Percentiles rank a stretch among this genome's conserved stretches.
These are phyloP conservation scores for Microdochium trichocladiopsis DNA, from an alignment of 2,329 filamentous ascomycete genomes.

Conservation along the genomic window DNA sequence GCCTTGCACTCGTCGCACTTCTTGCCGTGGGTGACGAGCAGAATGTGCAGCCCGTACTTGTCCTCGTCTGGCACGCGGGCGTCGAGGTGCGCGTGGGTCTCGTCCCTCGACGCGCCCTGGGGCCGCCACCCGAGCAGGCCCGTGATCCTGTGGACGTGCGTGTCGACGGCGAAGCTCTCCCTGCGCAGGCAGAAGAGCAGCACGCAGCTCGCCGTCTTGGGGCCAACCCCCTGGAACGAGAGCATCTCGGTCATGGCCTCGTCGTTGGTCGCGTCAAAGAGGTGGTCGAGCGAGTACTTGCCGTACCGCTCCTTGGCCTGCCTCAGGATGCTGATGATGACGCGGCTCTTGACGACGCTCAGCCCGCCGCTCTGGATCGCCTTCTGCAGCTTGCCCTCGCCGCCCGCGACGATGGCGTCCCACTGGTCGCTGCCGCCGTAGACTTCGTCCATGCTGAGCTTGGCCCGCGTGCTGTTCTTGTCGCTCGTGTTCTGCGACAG, in stretches of 20 bases:
- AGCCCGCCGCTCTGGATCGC: slow-evolving; percentile 68
- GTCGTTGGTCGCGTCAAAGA: slow-evolving; percentile 32
- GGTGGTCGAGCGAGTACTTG: slow-evolving; percentile 39
- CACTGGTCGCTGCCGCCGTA: slow-evolving; percentile 37
- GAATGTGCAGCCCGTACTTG: slow-evolving; percentile 42
- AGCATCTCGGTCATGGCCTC: slow-evolving; percentile 44
- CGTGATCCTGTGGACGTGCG: slow-evolving; percentile 42
- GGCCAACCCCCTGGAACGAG: slow-evolving; percentile 41
- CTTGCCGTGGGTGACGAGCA: slow-evolving; percentile 40
- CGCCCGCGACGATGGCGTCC: slow-evolving; percentile 31
- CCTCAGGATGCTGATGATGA: slow-evolving; percentile 61
- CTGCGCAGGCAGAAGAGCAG: slow-evolving; percentile 41
- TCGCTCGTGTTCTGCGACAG: slow-evolving; percentile 47
- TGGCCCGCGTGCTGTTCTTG: slow-evolving; percentile 52
- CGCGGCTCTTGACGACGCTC: slow-evolving; percentile 63
- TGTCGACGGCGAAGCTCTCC: slow-evolving; percentile 44
- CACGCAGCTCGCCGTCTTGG: slow-evolving; percentile 48
- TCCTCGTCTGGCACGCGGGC: slow-evolving; percentile 35
- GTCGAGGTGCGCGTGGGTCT: slow-evolving; percentile 43
- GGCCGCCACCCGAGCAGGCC: slow-evolving; percentile 43
- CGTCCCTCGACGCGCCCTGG: slow-evolving; percentile 28
- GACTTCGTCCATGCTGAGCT: slow-evolving; percentile 34
- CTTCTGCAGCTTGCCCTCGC: slow-evolving; percentile 34
- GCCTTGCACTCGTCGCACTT: slow-evolving; percentile 36
- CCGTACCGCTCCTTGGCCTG: slow-evolving; percentile 47